Percentiles rank a stretch among this genome's conserved stretches.
Conservation (phyloP, 2,329 filamentous ascomycete species). For the Aspergillus carbonarius region DNA sequence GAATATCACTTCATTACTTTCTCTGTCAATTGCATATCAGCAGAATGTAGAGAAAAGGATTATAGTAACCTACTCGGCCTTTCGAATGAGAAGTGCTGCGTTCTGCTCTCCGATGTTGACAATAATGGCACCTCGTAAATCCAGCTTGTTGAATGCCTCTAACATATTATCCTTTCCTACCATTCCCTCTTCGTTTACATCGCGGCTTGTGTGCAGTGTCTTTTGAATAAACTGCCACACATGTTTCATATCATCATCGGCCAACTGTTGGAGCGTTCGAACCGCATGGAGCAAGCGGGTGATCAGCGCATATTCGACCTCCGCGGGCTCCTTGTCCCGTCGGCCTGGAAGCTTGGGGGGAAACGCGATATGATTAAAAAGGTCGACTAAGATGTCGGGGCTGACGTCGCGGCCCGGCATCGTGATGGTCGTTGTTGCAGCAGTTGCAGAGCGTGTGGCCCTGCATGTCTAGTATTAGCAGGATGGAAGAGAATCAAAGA, state of each 20-base stretch:
- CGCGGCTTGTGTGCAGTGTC: constrained; percentile 16
- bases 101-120: constrained; percentile 52
- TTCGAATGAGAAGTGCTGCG: constrained; percentile 46
- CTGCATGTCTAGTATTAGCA: no score
- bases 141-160: constrained; percentile 27
- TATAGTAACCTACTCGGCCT: constrained; percentile 11
- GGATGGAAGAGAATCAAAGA: no score
- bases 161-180: constrained; percentile 25
- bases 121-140: constrained; percentile 38
- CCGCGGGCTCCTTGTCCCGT: constrained; percentile 30
- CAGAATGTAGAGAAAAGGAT: accelerated
- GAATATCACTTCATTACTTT: constrained; percentile 43
- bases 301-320: constrained; percentile 27
- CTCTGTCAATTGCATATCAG: background rate
- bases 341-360: constrained; percentile 40
- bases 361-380: constrained; percentile 39
- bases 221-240: constrained; percentile 8
- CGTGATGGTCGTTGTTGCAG: background rate
- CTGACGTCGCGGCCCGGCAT: background rate
- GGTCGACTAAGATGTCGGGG: background rate
- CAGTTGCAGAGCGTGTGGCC: no score
- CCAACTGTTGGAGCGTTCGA: background rate
- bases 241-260: background rate
- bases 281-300: constrained; percentile 24
- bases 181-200: constrained; percentile 14